Base-by-base conservation (phyloP, 2,329 filamentous ascomycete species). In the Phoma sp. region DNA sequence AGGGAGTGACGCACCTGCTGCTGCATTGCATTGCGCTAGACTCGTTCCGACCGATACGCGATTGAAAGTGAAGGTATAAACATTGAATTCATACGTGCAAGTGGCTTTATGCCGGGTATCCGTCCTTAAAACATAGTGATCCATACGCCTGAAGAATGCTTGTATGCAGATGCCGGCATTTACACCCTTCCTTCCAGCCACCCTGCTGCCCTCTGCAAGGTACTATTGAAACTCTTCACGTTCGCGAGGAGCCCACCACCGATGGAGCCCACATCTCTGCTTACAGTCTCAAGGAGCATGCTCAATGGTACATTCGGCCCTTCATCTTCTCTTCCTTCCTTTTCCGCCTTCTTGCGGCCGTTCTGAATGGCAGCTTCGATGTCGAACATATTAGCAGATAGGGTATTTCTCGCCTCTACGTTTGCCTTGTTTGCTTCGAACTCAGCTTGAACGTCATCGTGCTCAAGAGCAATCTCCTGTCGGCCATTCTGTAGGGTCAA, bases 391-490 rank as follows among this genome's bases (percentile, higher is more conserved):
- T 63, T 61, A 23, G 60, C 50, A 42, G 66, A 74, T 30, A 75
- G 58, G 15, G 62, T 55, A 30, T 68, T 66, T 15, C 59, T 62
- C 4, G 56, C 53, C 12, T 74, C 69, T 6, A 59, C 57, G 29
- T 57, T 58, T 23, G 65, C 56, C 25, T 66, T 68, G 37, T 68
- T 58, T 21, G 65, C 59, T n/a, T 69, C 59, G 37, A 68, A 71
- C 7, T 62, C 57, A 18, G 57, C 78, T 68, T 61, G 65, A 1
- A 83, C 74, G 15, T 77, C 76, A 61, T 84, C 83, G 62, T 78
- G 80, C 49, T 76, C 74, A 50, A 84, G 58, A 5, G 80, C 80
- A 42, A 84, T 64, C 18, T 77, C 75, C 53, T 83, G 78, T 49
- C 81, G 74, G 61, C 79, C 74, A 42, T 74, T 76, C 42, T 81